Conservation (phyloP, 2,329 filamentous ascomycete genomes). For the Nakataea oryzae region DNA sequence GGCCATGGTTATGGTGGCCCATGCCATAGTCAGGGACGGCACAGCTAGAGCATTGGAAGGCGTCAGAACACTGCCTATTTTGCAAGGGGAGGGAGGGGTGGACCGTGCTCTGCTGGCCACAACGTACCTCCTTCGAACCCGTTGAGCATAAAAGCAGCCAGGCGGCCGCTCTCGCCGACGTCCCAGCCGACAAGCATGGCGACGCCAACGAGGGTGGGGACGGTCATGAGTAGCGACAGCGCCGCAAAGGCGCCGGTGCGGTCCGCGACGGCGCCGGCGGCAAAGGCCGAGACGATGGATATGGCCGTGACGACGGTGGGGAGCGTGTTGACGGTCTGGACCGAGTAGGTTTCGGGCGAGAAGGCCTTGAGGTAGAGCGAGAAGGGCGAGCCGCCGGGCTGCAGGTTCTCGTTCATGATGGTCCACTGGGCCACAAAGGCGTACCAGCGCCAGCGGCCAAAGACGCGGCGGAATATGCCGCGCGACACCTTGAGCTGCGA, state of each 20-base stretch:
- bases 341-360: slow-evolving; percentile 20
- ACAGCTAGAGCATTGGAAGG: neutral
- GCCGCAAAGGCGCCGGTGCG: neutral
- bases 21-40: slow-evolving; percentile 27
- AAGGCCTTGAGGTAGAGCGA: slow-evolving; percentile 4
- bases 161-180: neutral
- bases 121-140: neutral
- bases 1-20: slow-evolving; percentile 37
- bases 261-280: neutral
- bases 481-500: slow-evolving; percentile 21
- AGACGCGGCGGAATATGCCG: slow-evolving; percentile 26
- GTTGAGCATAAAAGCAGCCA: neutral
- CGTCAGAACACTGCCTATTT: too few relatives aligned
- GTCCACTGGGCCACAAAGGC: slow-evolving; percentile 25
- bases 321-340: slow-evolving; percentile 27
- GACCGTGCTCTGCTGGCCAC: too few relatives aligned
- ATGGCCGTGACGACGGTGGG: slow-evolving; percentile 27
- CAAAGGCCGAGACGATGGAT: slow-evolving; percentile 21
- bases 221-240: neutral
- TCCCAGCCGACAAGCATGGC: neutral
- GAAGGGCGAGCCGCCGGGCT: neutral
- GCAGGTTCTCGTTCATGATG: too few relatives aligned
- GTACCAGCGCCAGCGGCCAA: slow-evolving; percentile 25
- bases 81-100: too few relatives aligned
- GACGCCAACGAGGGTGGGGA: too few relatives aligned